These are phyloP conservation scores for Sphagnum fallax DNA, from an alignment of 228 moss, liverwort and hornwort genomes.

Conservation along the genomic window DNA sequence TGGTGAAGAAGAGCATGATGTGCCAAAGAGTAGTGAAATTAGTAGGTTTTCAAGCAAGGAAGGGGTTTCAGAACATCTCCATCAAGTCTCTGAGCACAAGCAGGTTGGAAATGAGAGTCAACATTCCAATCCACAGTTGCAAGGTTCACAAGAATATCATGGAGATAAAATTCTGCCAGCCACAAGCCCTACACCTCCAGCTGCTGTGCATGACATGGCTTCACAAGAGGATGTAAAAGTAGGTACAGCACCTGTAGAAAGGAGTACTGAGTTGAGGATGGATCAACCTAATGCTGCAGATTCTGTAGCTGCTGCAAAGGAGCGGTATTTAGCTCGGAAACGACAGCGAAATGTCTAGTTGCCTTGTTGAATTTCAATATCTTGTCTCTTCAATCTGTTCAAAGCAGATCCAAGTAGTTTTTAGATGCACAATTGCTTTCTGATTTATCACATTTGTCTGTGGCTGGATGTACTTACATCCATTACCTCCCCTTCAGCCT, in stretches of 20 bases:
- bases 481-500: too few relatives aligned
- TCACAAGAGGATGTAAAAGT: not conserved
- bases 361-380: too few relatives aligned
- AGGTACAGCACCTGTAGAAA: not conserved
- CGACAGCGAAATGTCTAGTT: constrained; percentile 47
- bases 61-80: not conserved
- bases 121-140: not conserved
- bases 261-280: not conserved
- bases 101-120: not conserved
- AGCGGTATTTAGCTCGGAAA: constrained; percentile 86
- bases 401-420: too few relatives aligned
- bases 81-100: not conserved
- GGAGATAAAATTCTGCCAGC: not conserved
- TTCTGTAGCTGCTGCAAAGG: constrained; percentile 64
- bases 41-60: not conserved
- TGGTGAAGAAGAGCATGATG: constrained; percentile 18
- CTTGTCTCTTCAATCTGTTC: too few relatives aligned
- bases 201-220: not conserved
- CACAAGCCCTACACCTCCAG: not conserved
- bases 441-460: too few relatives aligned
- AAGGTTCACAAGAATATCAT: not conserved
- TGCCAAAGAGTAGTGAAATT: constrained; percentile 9
- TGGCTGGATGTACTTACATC: too few relatives aligned
- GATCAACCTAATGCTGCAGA: constrained; percentile 28
- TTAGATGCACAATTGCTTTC: too few relatives aligned